These are phyloP conservation scores for Yamadazyma aaseri DNA, from an alignment of 1,139 yeast species.

Conservation along the genomic window DNA sequence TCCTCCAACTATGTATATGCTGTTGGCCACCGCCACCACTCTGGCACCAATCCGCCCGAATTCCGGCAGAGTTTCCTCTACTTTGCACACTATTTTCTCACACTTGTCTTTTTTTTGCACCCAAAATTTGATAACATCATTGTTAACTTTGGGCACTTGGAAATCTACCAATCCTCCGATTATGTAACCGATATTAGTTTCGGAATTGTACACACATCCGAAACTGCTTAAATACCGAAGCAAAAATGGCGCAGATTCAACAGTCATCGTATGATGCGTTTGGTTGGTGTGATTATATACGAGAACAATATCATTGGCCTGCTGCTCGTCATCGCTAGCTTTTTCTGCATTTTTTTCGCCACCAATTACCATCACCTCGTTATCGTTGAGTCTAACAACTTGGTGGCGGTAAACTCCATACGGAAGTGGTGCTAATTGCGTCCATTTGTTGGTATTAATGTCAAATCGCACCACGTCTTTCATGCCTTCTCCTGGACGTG, in stretches of 20 bases:
- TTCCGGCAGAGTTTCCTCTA: conserved; percentile 25
- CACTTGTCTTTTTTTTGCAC: conserved; percentile 6
- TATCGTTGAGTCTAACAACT: conserved; percentile 31
- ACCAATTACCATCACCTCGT: conserved; percentile 52
- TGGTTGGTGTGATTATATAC: conserved; percentile 20
- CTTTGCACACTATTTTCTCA: conserved; percentile 8
- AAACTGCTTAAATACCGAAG: conserved; percentile 22
- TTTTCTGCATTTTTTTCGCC: conserved; percentile 31
- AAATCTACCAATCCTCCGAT: conserved; percentile 54
- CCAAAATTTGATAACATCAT: conserved; percentile 14
- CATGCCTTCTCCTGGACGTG: conserved; percentile 52
- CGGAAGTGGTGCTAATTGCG: conserved; percentile 34
- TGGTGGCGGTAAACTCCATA: conserved; percentile 55
- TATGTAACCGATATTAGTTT: conserved; percentile 37
- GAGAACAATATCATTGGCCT: conserved; percentile 20
- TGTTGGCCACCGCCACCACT: conserved; percentile 20
- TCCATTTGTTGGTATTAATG: conserved; percentile 28
- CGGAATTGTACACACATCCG: conserved; percentile 17
- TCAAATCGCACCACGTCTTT: conserved; percentile 27
- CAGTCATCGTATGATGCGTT: neutral
- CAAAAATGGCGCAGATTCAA: neutral
- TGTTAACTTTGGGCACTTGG: conserved; percentile 31
- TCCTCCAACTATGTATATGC: conserved; percentile 59
- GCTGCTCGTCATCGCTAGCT: no score
- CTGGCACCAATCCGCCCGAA: conserved; percentile 49